These are phyloP conservation scores for Glebionis coronaria DNA, from an alignment of 129 eudicot species.

Conservation along the genomic window DNA sequence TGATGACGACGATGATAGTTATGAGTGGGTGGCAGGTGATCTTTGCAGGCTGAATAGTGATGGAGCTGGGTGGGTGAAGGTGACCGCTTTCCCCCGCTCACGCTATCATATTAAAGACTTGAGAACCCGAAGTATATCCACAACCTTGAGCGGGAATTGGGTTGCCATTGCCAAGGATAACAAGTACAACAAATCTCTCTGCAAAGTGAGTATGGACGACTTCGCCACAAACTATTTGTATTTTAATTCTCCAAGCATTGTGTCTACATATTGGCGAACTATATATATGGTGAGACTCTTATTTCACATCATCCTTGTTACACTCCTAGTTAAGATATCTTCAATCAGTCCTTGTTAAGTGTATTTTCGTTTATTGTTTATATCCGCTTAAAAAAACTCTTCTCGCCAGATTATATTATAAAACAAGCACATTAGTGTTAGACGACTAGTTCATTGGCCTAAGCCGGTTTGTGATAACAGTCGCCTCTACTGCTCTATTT, in stretches of 20 bases:
- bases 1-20: no score
- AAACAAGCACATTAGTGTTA: no score
- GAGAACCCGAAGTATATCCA: not conserved
- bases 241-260: not conserved
- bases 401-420: no score
- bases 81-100: not conserved
- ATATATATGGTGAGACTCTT: not conserved
- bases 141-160: not conserved
- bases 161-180: not conserved
- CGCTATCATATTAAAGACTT: not conserved
- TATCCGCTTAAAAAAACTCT: no score
- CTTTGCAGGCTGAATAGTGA: not conserved
- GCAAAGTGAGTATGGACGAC: not conserved
- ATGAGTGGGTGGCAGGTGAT: not conserved
- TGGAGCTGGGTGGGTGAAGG: not conserved
- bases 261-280: not conserved
- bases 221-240: not conserved
- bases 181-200: not conserved
- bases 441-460: no score
- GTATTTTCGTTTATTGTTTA: no score
- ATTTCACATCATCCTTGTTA: not conserved
- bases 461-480: no score
- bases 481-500: not conserved
- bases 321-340: no score
- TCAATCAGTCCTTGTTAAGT: no score